These are phyloP conservation scores for Parafenestella ontariensis DNA, from an alignment of 2,329 filamentous ascomycete species.

Conservation along the genomic window DNA sequence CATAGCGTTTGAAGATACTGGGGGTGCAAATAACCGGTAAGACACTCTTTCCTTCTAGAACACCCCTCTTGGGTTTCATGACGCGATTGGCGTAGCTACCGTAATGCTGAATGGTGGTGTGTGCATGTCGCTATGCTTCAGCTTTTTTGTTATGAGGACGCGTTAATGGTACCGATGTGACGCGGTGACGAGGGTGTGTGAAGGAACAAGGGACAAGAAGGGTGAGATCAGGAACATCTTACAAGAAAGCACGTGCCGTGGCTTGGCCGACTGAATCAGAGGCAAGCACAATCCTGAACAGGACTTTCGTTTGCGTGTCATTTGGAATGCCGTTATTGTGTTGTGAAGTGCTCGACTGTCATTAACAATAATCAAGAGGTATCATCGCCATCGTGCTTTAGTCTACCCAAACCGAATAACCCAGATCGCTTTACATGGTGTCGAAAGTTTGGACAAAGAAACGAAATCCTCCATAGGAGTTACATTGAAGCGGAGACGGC, in stretches of 20 bases:
- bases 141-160: neutral
- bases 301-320: too few relatives aligned
- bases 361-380: neutral
- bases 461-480: neutral
- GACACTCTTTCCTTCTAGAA: neutral
- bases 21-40: neutral
- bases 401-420: neutral
- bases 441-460: neutral
- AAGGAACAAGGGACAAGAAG: neutral
- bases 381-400: neutral
- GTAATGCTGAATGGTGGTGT: neutral
- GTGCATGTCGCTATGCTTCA: too few relatives aligned
- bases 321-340: neutral
- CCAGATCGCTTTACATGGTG: neutral
- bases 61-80: neutral
- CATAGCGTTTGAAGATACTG: neutral
- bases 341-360: neutral
- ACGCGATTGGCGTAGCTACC: neutral
- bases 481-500: slow-evolving; percentile 4
- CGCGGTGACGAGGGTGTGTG: neutral
- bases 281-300: neutral
- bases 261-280: neutral
- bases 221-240: neutral
- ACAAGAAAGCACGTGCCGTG: neutral
- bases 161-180: neutral